Evolutionary conservation across 2,329 filamentous ascomycete genomes (phyloP).

Genomic region (Trichocomaceae sp.): DNA sequence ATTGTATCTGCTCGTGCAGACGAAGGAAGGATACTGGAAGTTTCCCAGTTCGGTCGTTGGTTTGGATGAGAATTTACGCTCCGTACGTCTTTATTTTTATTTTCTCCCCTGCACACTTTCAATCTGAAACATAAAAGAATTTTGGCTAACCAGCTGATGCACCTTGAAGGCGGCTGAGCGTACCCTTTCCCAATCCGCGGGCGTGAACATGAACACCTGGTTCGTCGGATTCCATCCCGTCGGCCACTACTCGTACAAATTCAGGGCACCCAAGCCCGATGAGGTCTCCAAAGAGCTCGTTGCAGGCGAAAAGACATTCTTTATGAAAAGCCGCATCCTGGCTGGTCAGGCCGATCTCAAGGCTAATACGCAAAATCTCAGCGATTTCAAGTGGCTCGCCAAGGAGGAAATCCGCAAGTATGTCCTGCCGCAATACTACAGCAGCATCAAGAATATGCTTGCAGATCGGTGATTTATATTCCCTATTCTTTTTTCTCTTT

Average conservation of each 20-base stretch:
- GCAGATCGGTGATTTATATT: constrained; percentile 56
- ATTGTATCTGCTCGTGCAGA: constrained; percentile 78
- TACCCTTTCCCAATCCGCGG: constrained; percentile 68
- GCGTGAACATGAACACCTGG: constrained; percentile 98
- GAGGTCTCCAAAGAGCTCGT: constrained; percentile 36
- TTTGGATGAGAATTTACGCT: constrained; percentile 68
- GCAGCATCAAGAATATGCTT: constrained; percentile 73
- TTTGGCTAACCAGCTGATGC: neutral
- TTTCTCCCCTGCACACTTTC: neutral
- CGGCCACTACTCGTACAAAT: constrained; percentile 63
- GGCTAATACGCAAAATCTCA: constrained; percentile 63
- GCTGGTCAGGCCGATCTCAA: constrained; percentile 82
- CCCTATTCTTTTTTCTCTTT: neutral
- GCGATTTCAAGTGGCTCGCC: constrained; percentile 86
- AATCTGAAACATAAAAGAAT: neutral
- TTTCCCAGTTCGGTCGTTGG: constrained; percentile 70
- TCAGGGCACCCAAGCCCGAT: constrained; percentile 44
- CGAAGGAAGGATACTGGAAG: constrained; percentile 63
- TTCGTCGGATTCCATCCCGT: constrained; percentile 85
- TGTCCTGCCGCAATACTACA: constrained; percentile 64
- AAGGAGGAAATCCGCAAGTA: constrained; percentile 74
- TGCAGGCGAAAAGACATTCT: constrained; percentile 76
- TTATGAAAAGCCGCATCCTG: constrained; percentile 94
- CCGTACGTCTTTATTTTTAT: constrained; percentile 53
- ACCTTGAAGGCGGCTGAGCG: constrained; percentile 61